Percentiles rank a stretch among this genome's conserved stretches.
phyloP scores from a whole-genome alignment of 2,329 filamentous ascomycete genomes.

The Ophiosphaerella herpotricha region DNA sequence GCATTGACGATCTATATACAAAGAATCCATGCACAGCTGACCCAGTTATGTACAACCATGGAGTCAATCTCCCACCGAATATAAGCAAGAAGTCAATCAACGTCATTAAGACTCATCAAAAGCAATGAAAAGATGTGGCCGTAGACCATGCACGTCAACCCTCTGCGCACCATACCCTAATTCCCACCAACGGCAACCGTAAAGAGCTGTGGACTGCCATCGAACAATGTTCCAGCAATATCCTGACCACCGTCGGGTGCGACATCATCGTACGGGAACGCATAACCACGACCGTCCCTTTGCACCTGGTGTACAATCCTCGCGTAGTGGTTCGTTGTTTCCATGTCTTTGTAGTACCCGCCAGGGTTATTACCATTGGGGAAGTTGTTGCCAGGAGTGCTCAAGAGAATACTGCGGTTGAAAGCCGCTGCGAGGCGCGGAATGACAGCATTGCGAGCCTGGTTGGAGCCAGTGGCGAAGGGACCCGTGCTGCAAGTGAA shows the following conservation, averaged over 20 bases:
- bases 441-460: slow-evolving; percentile 62
- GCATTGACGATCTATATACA: too few relatives aligned
- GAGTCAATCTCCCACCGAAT: too few relatives aligned
- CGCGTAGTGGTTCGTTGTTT: slow-evolving; percentile 61
- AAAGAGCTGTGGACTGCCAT: slow-evolving; percentile 52
- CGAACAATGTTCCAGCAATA: slow-evolving; percentile 58
- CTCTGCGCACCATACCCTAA: not conserved
- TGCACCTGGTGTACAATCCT: slow-evolving; percentile 65
- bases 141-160: not conserved
- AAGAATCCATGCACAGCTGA: too few relatives aligned
- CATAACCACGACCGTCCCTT: slow-evolving; percentile 64
- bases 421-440: slow-evolving; percentile 77
- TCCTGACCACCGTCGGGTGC: slow-evolving; percentile 61
- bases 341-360: slow-evolving; percentile 40
- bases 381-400: slow-evolving; percentile 40
- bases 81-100: too few relatives aligned
- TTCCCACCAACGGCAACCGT: slow-evolving; percentile 55
- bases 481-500: slow-evolving; percentile 69
- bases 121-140: not conserved
- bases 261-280: slow-evolving; percentile 72
- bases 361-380: slow-evolving; percentile 40
- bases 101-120: too few relatives aligned
- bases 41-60: too few relatives aligned
- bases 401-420: slow-evolving; percentile 72
- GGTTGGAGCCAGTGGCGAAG: slow-evolving; percentile 54